phyloP scores from a whole-genome alignment of 2,329 filamentous ascomycete genomes.

The Westerdykella ornata region DNA sequence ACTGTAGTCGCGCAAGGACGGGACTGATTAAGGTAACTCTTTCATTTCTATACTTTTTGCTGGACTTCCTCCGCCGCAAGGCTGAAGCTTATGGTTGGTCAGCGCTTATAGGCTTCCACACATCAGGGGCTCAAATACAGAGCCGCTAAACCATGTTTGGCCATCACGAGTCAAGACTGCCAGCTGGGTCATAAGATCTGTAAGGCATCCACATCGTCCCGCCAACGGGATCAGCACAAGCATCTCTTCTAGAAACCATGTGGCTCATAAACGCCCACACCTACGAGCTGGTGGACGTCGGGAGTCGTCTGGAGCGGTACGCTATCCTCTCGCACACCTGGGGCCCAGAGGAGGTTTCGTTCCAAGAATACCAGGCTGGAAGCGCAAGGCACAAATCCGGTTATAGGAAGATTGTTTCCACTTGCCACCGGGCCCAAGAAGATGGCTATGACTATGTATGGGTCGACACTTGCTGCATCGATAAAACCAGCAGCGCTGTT shows the following conservation, averaged over 20 bases:
- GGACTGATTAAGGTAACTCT: too few species aligned
- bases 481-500: conserved; percentile 14
- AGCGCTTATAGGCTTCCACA: too few species aligned
- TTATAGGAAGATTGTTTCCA: conserved; percentile 5
- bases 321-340: conserved; percentile 13
- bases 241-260: background rate
- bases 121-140: too few species aligned
- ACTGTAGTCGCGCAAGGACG: too few species aligned
- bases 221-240: too few species aligned
- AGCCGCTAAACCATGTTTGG: too few species aligned
- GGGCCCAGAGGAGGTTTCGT: conserved; percentile 7
- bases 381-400: conserved; percentile 2
- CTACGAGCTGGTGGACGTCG: background rate
- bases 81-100: too few species aligned
- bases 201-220: too few species aligned
- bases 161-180: too few species aligned
- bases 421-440: conserved; percentile 5
- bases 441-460: conserved; percentile 9
- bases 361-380: conserved; percentile 5
- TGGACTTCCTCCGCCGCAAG: too few species aligned
- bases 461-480: conserved; percentile 19
- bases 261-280: background rate
- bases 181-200: too few species aligned
- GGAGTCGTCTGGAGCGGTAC: conserved; percentile 1
- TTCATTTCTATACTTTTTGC: too few species aligned